phyloP scores from a whole-genome alignment of 371 early-diverging fungal genomes.

The Syncephalastrum sp. region DNA sequence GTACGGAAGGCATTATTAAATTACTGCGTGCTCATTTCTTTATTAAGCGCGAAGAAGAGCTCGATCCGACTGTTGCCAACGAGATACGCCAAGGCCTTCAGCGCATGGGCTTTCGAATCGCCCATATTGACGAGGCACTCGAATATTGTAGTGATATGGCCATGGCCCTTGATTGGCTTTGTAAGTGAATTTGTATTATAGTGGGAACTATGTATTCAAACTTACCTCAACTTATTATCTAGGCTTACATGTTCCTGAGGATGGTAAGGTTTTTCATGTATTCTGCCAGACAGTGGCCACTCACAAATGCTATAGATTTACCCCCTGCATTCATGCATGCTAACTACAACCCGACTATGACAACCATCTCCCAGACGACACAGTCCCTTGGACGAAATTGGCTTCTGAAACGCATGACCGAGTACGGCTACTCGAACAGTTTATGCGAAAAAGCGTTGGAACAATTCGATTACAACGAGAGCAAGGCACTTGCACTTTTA shows the following conservation, averaged over 20 bases:
- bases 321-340: conserved; percentile 63
- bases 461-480: conserved; percentile 44
- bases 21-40: background rate
- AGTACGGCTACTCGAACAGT: conserved; percentile 58
- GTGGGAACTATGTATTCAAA: background rate
- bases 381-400: conserved; percentile 61
- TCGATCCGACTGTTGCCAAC: conserved; percentile 3
- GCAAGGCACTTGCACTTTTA: conserved; percentile 50
- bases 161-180: conserved; percentile 84
- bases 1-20: background rate
- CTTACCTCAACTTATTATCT: background rate
- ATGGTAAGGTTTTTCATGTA: conserved; percentile 39
- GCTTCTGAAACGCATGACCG: conserved; percentile 59
- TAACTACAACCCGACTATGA: conserved; percentile 63
- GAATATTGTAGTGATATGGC: conserved; percentile 53
- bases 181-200: conserved; percentile 35
- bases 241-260: conserved; percentile 86
- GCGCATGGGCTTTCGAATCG: conserved; percentile 68
- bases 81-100: conserved; percentile 45
- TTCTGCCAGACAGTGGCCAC: background rate
- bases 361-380: conserved; percentile 56
- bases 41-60: background rate
- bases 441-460: conserved; percentile 52
- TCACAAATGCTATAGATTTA: conserved; percentile 42
- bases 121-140: conserved; percentile 77